Evolutionary conservation across 805 yeast species (phyloP), one percentile per base, ranked within the genome.

Genomic region (Candida ficus): DNA sequence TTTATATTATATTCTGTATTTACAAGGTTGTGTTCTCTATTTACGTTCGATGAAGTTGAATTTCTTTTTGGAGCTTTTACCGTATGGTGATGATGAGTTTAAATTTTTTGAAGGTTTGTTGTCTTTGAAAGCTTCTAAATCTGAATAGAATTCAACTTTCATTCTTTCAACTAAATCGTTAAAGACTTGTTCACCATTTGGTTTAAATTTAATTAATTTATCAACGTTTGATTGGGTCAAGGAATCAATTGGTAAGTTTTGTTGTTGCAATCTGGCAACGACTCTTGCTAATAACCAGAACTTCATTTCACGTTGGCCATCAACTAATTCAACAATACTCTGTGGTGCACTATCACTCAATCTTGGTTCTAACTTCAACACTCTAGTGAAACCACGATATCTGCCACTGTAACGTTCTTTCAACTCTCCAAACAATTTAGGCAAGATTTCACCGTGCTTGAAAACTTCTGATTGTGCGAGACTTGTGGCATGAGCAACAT

Each of bases 271-370:
- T 50, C 95, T 73, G n/a, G 95, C 96, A 6, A 84, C 91, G 4
- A 78, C 70, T 60, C 86, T 76, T n/a, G 95, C 96, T 8, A 78
- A 72, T 54, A 77, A 66, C 78, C 95, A 84, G 48, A 78, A 73
- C 52, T 81, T 76, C 70, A 85, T 73, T 57, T 87, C 95, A 44
- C 77, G 66, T 14, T 68, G 62, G 4, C 81, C 78, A 52, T 85
- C 96, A 1, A 91, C 95, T 35, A 93, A 68, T 62, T 93, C 99
- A 39, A 93, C 57, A 8, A 90, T 80, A 1, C 93, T 80, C 71
- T 86, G 93, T 25, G 90, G 90, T 0, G 97, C 95, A 46, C 80
- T 83, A 60, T 93, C 99, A 41, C 93, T 90, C 35, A 82, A 62
- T 49, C 98, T 73, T 14, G 90, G 88, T 61, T 93, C 98, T 45